Conservation (phyloP, 73 alveolate genomes). For the Tetrahymena borealis region DNA sequence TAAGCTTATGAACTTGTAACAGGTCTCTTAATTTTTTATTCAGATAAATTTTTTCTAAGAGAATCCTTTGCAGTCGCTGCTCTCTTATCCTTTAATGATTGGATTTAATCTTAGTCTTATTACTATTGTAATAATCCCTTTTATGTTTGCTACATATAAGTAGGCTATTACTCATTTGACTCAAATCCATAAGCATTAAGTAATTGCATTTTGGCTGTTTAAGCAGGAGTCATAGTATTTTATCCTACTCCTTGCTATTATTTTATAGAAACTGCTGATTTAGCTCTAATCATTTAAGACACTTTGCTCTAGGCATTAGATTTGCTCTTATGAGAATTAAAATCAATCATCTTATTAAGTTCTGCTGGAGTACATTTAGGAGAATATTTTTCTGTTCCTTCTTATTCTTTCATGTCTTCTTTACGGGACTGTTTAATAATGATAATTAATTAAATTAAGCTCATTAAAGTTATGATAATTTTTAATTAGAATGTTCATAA, state of each 20-base stretch:
- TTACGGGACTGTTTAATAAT: slow-evolving; percentile 11
- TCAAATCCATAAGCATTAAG: neutral
- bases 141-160: neutral
- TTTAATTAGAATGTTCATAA: too few species aligned
- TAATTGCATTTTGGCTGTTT: neutral
- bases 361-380: slow-evolving; percentile 40
- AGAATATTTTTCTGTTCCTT: slow-evolving; percentile 40
- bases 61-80: neutral
- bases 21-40: neutral
- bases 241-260: neutral
- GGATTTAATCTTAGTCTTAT: neutral
- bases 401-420: slow-evolving; percentile 13
- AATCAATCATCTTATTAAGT: slow-evolving; percentile 39
- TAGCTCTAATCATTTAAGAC: neutral
- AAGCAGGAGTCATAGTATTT: neutral
- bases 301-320: neutral
- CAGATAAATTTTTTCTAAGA: neutral
- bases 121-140: neutral
- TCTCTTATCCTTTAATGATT: neutral
- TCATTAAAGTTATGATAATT: too few species aligned
- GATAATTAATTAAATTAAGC: neutral
- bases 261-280: neutral
- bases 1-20: neutral
- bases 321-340: neutral
- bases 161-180: neutral